phyloP scores from a whole-genome alignment of 208 protist species.

The Acanthamoeba lenticulata region DNA sequence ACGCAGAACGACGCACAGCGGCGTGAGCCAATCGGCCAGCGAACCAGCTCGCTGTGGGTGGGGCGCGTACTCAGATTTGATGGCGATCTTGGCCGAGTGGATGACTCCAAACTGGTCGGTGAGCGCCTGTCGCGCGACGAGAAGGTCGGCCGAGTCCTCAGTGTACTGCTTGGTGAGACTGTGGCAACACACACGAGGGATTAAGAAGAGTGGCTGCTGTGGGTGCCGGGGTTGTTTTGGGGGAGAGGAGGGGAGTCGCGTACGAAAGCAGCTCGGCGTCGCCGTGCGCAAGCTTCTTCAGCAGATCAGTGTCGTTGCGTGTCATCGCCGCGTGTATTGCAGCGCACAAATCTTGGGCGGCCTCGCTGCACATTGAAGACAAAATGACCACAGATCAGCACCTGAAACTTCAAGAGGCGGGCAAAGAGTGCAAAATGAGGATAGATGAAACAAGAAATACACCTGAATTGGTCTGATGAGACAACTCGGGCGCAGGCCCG shows the following conservation, averaged over 20 bases:
- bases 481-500: background rate
- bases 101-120: background rate
- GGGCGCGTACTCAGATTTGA: conserved; percentile 2
- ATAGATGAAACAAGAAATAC: background rate
- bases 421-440: too few species aligned
- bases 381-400: background rate
- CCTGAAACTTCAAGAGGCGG: too few species aligned
- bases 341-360: background rate
- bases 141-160: background rate
- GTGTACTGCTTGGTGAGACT: background rate
- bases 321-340: background rate
- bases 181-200: background rate
- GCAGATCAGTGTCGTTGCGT: background rate
- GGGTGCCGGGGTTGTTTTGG: background rate
- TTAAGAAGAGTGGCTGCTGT: background rate
- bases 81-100: conserved; percentile 2
- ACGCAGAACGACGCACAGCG: background rate
- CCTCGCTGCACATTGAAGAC: background rate
- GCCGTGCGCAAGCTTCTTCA: background rate
- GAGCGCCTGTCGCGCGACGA: background rate
- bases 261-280: background rate
- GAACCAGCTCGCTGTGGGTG: background rate
- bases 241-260: background rate
- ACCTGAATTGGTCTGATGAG: background rate
- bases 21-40: background rate